Base-by-base conservation (phyloP, 805 yeast species). In the Wickerhamomyces subpelliculosus region DNA sequence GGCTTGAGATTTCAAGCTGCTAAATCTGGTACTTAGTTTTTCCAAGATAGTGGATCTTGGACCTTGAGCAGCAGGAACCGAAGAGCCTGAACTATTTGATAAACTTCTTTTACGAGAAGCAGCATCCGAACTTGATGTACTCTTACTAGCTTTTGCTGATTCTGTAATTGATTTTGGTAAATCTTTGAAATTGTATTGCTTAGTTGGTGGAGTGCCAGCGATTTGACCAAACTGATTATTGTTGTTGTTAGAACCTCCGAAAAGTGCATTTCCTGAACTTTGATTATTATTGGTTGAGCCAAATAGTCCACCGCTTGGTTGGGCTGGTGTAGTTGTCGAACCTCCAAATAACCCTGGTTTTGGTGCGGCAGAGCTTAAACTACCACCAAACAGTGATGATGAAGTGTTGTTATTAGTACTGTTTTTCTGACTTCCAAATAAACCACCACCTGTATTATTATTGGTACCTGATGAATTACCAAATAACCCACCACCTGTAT, bases 111-210 rank as follows among this genome's bases (percentile, higher is more conserved):
- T 54, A 26, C 60, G 49, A 14, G 44, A 31, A 5, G 32, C 22
- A 4, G 13, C 32, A 19, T 20, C 8, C 39, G 24, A 3, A 39
- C 32, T 16, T 35, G 41, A 5, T 38, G 31, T 27, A 39, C 36
- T 7, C 43, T 38, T 31, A 49, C 47, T 19, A 3, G 46, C 39
- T 26, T 44, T 50, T 3, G 54, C 35, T 3, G 62, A 54, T 22
- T 58, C 58, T 8, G 68, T 65, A 32, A 65, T 52, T 12, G 69
- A 57, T 37, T 60, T 59, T 16, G 71, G 69, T 49, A 65, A 55
- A 11, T 49, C 60, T 19, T 61, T 58, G 27, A 63, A 50, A 23
- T 55, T 42, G 32, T 49, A 45, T 25, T 60, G 55, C 30, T 47
- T 52, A 30, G 47, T 42, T 27, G 62, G 54, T 20, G 64, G 57